Conservation (phyloP, 129 eudicot genomes). For the Daucus carota region DNA sequence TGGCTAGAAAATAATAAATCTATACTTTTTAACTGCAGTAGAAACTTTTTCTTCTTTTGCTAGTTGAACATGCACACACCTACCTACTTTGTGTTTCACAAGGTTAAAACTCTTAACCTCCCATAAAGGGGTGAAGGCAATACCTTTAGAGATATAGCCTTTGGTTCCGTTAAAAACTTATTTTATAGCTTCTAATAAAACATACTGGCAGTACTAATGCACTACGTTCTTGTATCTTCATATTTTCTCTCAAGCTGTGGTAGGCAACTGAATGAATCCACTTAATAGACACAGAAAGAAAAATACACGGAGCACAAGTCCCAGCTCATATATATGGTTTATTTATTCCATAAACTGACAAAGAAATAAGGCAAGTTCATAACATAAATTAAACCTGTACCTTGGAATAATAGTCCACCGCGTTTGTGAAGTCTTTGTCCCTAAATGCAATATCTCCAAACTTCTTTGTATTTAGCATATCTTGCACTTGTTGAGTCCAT, state of each 20-base stretch:
- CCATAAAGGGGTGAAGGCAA: no score
- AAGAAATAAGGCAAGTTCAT: not conserved
- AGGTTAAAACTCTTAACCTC: not conserved
- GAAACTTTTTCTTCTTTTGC: not conserved
- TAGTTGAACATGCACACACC: not conserved
- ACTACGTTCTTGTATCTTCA: not conserved
- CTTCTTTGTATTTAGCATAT: constrained; percentile 90
- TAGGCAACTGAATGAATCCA: not conserved
- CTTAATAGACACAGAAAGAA: not conserved
- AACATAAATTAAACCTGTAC: constrained; percentile 23
- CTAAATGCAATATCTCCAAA: constrained; percentile 91
- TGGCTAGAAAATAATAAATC: not conserved
- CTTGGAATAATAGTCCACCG: constrained; percentile 88
- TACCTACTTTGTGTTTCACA: not conserved
- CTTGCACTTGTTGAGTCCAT: constrained; percentile 99
- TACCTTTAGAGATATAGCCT: not conserved
- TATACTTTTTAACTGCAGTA: not conserved
- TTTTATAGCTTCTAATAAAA: not conserved
- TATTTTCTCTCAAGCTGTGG: not conserved
- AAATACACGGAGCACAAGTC: not conserved
- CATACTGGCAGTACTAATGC: not conserved
- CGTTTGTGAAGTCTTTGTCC: constrained; percentile 85
- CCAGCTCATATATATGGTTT: not conserved
- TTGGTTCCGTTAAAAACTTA: not conserved
- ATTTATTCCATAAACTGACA: not conserved